Evolutionary conservation across 352 stramenopile species (phyloP).

Genomic region (Phytopythium aichiense): DNA sequence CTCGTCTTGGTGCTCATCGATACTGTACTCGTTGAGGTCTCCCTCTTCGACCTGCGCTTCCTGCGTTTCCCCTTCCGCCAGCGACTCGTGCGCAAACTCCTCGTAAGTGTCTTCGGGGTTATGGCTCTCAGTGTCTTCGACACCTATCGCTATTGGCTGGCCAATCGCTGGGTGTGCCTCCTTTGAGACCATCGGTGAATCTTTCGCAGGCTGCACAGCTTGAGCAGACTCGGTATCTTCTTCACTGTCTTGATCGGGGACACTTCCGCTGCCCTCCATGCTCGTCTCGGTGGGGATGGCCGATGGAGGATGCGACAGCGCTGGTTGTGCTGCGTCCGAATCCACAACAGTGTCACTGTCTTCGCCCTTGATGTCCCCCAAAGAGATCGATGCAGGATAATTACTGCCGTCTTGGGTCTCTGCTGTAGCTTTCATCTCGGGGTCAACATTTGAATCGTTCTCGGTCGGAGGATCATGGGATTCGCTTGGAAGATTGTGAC

Average conservation of each 20-base stretch:
- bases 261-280: not conserved
- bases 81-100: not conserved
- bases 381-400: not conserved
- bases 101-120: not conserved
- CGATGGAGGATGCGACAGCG: not conserved
- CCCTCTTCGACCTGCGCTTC: not conserved
- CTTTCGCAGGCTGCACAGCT: not conserved
- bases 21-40: not conserved
- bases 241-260: not conserved
- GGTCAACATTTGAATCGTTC: not conserved
- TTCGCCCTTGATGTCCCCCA: not conserved
- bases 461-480: not conserved
- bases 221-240: not conserved
- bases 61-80: not conserved
- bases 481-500: not conserved
- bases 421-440: not conserved
- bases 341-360: not conserved
- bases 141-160: not conserved
- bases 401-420: not conserved
- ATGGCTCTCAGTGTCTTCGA: not conserved
- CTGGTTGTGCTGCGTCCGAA: not conserved
- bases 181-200: not conserved
- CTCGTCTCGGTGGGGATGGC: not conserved
- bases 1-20: not conserved
- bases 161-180: not conserved